Base-by-base conservation (phyloP, 805 yeast species). In the Suhomyces faveliae region DNA sequence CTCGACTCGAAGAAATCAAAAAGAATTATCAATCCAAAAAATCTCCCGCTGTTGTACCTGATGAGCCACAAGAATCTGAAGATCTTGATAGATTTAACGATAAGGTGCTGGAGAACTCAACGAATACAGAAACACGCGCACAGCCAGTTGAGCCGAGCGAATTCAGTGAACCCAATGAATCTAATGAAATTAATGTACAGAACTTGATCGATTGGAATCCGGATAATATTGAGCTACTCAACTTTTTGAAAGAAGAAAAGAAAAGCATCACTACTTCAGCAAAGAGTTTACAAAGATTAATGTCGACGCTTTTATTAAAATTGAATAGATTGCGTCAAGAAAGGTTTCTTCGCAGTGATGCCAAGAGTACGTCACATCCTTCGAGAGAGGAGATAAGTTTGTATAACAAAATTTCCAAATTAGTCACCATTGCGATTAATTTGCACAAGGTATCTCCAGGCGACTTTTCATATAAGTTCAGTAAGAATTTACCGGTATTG, bases 401-500 rank as follows among this genome's bases (percentile, higher is more conserved):
- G 39, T 70, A 70, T 56, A 60, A 64, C 39, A 67, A 62, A 47
- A 53, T 66, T 10, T 52, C 56, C 49, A 70, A 60, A 51, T 57
- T 70, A 19, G 43, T 63, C 55, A 45, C 69, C 48, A 37, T 74
- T 42, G 52, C 76, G 50, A 52, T 76, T 48, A 58, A 61, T 22
- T 55, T 64, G 29, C 54, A 65, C 41, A 58, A 64, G n/a, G 49
- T 67, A 2, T 46, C 52, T 4, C 65, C 66, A 13, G 56, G 54
- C 19, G 53, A 51, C 15, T 56, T 71, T 37, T 51, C 67, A n/a
- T 47, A 64, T 22, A 55, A 60, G 20, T 59, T 71, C 44, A 68
- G 73, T 39, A 64, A 69, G 35, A 66, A 66, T 20, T 62, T 91
- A 41, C 96, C 96, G 0, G 84, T 87, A 0, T 74, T 87, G 48